These are phyloP conservation scores for Fusarium solani-melongenae DNA, from an alignment of 2,329 filamentous ascomycete genomes.

Conservation along the genomic window DNA sequence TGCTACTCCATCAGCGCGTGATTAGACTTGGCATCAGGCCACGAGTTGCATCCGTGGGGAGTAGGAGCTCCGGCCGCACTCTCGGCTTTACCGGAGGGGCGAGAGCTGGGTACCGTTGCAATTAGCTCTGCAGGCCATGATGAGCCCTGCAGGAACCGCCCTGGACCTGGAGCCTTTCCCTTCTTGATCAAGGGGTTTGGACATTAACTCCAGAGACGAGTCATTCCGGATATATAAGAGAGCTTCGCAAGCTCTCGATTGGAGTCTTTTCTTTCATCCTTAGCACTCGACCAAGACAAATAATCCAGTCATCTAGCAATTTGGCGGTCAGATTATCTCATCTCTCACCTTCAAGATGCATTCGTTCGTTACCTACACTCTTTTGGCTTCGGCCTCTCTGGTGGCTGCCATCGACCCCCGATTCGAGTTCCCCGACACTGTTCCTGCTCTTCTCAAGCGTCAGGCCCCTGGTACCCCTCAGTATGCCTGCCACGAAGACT, in stretches of 20 bases:
- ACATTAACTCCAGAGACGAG: background rate
- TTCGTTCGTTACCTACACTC: slow-evolving; percentile 27
- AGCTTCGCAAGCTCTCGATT: background rate
- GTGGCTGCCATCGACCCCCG: slow-evolving; percentile 26
- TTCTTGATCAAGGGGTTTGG: background rate
- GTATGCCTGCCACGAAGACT: slow-evolving; percentile 59
- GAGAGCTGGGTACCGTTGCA: background rate
- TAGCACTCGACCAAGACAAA: background rate
- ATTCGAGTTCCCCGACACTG: slow-evolving; percentile 47
- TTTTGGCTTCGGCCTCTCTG: slow-evolving; percentile 35
- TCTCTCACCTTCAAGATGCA: slow-evolving; percentile 23
- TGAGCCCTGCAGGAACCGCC: background rate
- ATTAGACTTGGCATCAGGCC: slow-evolving; percentile 31
- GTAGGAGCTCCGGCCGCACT: background rate
- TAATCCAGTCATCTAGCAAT: background rate
- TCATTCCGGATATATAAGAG: slow-evolving; percentile 15
- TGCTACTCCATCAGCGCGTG: background rate
- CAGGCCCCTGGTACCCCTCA: slow-evolving; percentile 57
- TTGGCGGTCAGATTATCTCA: background rate
- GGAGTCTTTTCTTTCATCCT: background rate
- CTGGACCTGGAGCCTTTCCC: background rate
- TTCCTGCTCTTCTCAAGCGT: slow-evolving; percentile 49
- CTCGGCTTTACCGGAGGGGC: background rate
- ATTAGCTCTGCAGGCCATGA: background rate
- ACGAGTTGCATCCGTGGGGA: background rate